These are phyloP conservation scores for Phialemoniopsis sp. DNA, from an alignment of 2,329 filamentous ascomycete species.

Conservation along the genomic window DNA sequence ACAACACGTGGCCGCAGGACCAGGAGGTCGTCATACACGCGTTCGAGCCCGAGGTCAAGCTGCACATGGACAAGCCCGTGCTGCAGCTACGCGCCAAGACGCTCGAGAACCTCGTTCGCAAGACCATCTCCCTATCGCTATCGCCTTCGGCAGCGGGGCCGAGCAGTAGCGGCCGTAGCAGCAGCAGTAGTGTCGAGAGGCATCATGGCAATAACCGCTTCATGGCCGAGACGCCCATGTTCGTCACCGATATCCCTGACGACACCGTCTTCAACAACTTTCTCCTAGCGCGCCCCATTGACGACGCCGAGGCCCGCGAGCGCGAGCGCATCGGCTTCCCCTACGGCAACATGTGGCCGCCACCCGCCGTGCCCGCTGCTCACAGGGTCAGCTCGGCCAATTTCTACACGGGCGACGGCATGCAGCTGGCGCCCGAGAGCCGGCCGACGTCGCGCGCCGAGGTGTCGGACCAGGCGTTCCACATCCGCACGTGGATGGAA, in stretches of 20 bases:
- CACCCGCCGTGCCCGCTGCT: constrained; percentile 61
- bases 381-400: constrained; percentile 41
- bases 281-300: constrained; percentile 54
- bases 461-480: constrained; percentile 67
- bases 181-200: constrained; percentile 3
- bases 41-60: constrained; percentile 65
- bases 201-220: constrained; percentile 28
- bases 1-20: constrained; percentile 59
- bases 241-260: constrained; percentile 32
- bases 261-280: constrained; percentile 62
- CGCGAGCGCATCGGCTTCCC: constrained; percentile 26
- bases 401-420: constrained; percentile 15
- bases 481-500: constrained; percentile 73
- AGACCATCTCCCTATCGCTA: constrained; percentile 4
- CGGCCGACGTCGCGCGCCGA: constrained; percentile 48
- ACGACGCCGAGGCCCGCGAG: constrained; percentile 26
- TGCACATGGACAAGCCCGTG: constrained; percentile 74
- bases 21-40: constrained; percentile 63
- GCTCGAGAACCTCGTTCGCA: constrained; percentile 13
- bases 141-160: not conserved
- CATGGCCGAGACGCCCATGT: constrained; percentile 48
- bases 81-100: constrained; percentile 44
- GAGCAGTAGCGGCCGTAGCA: not conserved
- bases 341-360: constrained; percentile 69
- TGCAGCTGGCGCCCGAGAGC: constrained; percentile 18